These are phyloP conservation scores for Phytophthora gonapodyides DNA, from an alignment of 352 stramenopile genomes.

Conservation along the genomic window DNA sequence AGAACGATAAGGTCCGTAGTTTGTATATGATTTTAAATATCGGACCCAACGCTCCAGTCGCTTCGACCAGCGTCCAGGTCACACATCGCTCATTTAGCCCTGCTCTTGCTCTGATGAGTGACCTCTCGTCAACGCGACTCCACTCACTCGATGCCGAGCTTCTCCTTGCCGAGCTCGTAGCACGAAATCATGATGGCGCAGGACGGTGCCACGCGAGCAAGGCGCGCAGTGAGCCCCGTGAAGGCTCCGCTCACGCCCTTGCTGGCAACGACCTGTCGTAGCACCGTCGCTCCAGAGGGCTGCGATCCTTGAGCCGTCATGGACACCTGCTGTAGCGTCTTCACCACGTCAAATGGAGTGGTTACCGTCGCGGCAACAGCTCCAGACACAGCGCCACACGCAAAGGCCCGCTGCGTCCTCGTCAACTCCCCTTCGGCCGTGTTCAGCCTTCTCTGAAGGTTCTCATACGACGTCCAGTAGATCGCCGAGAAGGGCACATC, in stretches of 20 bases:
- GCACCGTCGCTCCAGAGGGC: conserved; percentile 42
- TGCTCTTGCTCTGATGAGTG: conserved; percentile 14
- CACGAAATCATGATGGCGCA: conserved; percentile 90
- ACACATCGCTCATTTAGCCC: conserved; percentile 16
- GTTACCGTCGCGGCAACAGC: conserved; percentile 90
- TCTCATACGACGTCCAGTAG: conserved; percentile 95
- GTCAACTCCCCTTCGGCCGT: conserved; percentile 32
- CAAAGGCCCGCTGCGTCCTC: conserved; percentile 77
- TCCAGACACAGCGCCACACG: conserved; percentile 85
- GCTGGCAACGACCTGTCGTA: conserved; percentile 56
- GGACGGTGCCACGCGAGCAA: conserved; percentile 72
- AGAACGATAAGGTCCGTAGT: conserved; percentile 1
- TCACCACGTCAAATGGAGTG: conserved; percentile 96
- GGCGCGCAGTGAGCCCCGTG: conserved; percentile 64
- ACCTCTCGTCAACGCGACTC: conserved; percentile 3
- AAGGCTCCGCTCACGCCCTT: conserved; percentile 59
- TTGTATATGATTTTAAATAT: conserved; percentile 32
- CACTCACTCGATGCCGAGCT: conserved; percentile 55
- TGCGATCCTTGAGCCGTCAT: conserved; percentile 41
- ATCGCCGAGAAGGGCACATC: conserved; percentile 96
- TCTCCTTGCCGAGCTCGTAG: conserved; percentile 83
- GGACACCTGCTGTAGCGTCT: conserved; percentile 90
- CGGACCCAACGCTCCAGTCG: conserved; percentile 17
- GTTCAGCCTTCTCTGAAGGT: conserved; percentile 48
- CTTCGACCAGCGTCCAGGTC: conserved; percentile 1